phyloP scores from a whole-genome alignment of 129 eudicot genomes.

The Silybum marianum region DNA sequence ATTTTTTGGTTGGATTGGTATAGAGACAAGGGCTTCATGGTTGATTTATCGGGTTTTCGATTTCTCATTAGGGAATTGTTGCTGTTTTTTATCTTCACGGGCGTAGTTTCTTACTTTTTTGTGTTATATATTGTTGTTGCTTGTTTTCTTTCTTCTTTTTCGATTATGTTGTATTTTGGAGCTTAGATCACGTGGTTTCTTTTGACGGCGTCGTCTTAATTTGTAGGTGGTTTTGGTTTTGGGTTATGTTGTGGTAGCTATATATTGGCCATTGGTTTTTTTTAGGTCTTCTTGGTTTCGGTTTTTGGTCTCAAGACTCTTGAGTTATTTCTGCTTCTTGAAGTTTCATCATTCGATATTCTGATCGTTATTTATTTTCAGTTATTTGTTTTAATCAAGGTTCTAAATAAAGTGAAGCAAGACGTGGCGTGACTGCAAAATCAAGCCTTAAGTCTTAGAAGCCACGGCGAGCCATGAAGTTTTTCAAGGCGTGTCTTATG shows the following conservation, averaged over 20 bases:
- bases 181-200: neutral
- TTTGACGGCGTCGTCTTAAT: neutral
- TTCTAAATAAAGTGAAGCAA: no score
- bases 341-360: no score
- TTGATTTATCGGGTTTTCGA: neutral
- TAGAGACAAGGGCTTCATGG: neutral
- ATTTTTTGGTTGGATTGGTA: neutral
- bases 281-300: neutral
- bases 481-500: no score
- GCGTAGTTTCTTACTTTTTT: neutral
- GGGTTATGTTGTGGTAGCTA: neutral
- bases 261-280: no score
- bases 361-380: neutral
- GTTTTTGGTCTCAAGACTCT: neutral
- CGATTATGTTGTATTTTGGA: no score
- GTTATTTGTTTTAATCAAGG: no score
- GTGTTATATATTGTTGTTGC: neutral
- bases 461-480: no score
- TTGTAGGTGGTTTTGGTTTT: neutral
- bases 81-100: no score
- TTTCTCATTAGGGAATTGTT: no score
- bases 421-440: no score
- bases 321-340: neutral
- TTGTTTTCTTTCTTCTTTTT: neutral
- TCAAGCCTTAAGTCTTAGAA: no score